Base-by-base conservation (phyloP, 805 yeast species). In the Sungouiella blattae region DNA sequence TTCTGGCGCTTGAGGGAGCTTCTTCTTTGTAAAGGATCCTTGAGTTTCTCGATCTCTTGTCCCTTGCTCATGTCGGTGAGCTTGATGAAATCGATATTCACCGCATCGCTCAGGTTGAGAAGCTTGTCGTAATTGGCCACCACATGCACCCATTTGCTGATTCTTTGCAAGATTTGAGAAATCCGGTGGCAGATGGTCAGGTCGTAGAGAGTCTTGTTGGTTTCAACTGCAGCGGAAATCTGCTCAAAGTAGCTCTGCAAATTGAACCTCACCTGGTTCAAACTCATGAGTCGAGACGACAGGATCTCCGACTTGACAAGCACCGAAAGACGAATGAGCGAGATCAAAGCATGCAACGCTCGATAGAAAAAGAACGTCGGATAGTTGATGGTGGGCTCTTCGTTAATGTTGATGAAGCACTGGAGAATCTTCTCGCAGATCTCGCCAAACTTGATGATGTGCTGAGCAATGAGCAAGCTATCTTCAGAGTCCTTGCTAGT, bases 301-400 rank as follows among this genome's bases (percentile, higher is more conserved):
- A 41, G 34, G 8, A 37, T 27, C 6, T 44, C 44, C 0, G 76
- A 62, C 35, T 67, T 65, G 14, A 73, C 68, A 30, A 73, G 55
- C 14, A 75, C 47, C 40, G 73, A 56, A 1, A 75, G 64, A 34
- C 77, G 57, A 13, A 74, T 64, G 39, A 75, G 49, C 3, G 74
- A 63, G 17, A 73, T 71, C 15, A 75, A 50, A 0, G 78, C 73
- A 47, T 73, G 73, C 67, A 75, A 60, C 3, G 80, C 77, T 30
- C 80, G 53, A 43, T 74, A 75, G 48, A 71, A 70, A 44, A 74
- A 67, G 42, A 73, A 71, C 0, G 79, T 73, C 2, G 80, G 80
- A 38, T 64, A 69, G 28, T 59, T 50, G 4, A 57, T 40, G 1
- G 73, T 63, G 38, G 62, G 61, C 8, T 58, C 60, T 4, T 40